Base-by-base conservation (phyloP, 805 yeast species). In the Candida railenensis region DNA sequence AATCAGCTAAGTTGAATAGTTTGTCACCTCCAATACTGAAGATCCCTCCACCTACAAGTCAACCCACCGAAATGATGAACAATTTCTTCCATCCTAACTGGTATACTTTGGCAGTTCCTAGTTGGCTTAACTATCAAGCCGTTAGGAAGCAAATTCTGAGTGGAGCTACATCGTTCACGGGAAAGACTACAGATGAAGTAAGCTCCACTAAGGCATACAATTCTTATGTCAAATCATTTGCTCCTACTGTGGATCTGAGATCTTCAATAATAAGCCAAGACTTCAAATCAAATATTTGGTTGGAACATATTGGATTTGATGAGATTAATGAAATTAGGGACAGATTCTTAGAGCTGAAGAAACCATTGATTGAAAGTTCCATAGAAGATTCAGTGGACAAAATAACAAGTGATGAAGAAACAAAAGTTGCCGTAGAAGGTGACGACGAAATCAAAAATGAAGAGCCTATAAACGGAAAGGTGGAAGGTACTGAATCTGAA, bases 31-130 rank as follows among this genome's bases (percentile, higher is more conserved):
- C 62, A 8, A 49, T 58, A n/a, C 52, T 63, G 16, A 66, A 65
- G 46, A 66, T 71, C 15, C 44, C 56, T 22, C 61, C 65, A 8
- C 65, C 71, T 5, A 62, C 66, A 3, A 57, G 53, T 32, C 58
- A 61, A 12, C 61, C 67, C 7, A 56, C 70, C 8, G 66, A 66
- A 42, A 63, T 72, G n/a, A 58, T 72, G 49, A 68, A 66, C 40
- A 67, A 67, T 44, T 72, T 70, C 54, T 68, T 71, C 55, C 73
- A 70, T 48, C 74, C 76, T 3, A 71, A 67, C 42, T 72, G 77
- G 77, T 72, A 71, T 43, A 71, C 74, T 12, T 62, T 72, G 21
- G 65, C 66, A 11, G 59, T 67, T 8, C 76, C 76, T n/a, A 66
- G 65, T 30, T 72, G 77, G 77, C 56, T 72, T 45, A 57, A 53